phyloP scores from a whole-genome alignment of 2,329 filamentous ascomycete genomes.

The Annulohypoxylon truncatum region DNA sequence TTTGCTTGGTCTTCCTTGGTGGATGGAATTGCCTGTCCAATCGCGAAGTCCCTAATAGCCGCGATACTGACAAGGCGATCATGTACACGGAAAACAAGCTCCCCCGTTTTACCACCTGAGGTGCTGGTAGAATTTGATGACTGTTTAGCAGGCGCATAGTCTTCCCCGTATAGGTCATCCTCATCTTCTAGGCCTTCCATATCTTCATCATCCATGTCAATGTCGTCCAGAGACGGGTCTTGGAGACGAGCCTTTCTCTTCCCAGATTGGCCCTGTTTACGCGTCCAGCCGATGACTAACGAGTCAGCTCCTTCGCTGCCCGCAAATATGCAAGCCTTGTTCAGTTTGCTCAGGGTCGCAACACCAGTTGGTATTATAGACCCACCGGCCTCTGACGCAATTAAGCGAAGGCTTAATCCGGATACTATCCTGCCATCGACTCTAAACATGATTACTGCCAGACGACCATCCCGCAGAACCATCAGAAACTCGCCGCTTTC shows the following conservation, averaged over 20 bases:
- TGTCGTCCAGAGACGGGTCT: constrained; percentile 64
- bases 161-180: constrained; percentile 72
- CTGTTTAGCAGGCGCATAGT: constrained; percentile 54
- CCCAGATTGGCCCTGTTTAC: constrained; percentile 69
- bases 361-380: constrained; percentile 69
- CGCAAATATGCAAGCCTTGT: constrained; percentile 78
- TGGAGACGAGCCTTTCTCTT: constrained; percentile 72
- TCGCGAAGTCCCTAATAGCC: constrained; percentile 79
- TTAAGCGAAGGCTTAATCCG: constrained; percentile 77
- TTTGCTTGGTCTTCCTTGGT: constrained; percentile 60
- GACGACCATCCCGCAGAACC: constrained; percentile 77
- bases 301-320: constrained; percentile 89
- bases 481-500: constrained; percentile 88
- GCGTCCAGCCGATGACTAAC: constrained; percentile 81
- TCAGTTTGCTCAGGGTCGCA: constrained; percentile 77
- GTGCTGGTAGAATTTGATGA: constrained; percentile 53
- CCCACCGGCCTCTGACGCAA: constrained; percentile 73
- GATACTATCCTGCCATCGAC: constrained; percentile 93
- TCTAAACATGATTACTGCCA: constrained; percentile 82
- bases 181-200: constrained; percentile 71
- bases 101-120: constrained; percentile 64
- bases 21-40: constrained; percentile 67
- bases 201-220: constrained; percentile 64
- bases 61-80: constrained; percentile 82
- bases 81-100: constrained; percentile 79